Base-by-base conservation (phyloP, 2,329 filamentous ascomycete genomes). In the Magnaporthiopsis incrustans region DNA sequence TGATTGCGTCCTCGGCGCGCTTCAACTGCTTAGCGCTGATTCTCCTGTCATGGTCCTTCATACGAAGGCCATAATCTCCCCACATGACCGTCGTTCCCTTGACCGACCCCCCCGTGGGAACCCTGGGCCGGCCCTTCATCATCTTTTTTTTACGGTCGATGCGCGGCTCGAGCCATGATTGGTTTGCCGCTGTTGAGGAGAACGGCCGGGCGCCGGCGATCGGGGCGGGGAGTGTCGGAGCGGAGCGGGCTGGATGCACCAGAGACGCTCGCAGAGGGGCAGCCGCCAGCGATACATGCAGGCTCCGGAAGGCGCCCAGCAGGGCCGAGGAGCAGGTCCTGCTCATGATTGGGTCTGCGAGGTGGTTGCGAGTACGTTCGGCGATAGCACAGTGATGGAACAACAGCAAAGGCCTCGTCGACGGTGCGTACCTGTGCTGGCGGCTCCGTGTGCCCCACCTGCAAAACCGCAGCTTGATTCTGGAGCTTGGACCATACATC, bases 1-100 rank as follows among this genome's bases (percentile, higher is more conserved):
- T 94, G 76, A 99, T 98, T 2, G 94, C 95, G 70, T 97, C 92
- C 74, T 97, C 93, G 67, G 92, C 95, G 73, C 92, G 88, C 78
- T 93, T 93, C 67, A 99, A 84, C 70, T 96, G 91, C 68, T 86
- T 81, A 30, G 95, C 91, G 69, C 89, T 92, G 74, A 99, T 91
- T 72, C 95, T 87, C 65, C 95, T 90, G 78, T 97, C 90, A 75
- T 97, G 91, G 77, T 99, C 95, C 67, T 83, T 87, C 88, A 99
- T 95, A 65, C 95, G 90, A 69, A 99, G 80, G 11, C 95, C 95
- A 74, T 93, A 99, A 76, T 98, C 93, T 64, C 95, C 95, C 92
- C 92, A 98, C 65, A 96, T 87, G 26, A 99, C 90, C 0, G 94
- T 98, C 50, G 95, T 99, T 70, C 95, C 95, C 75, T 96, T 92